Conservation (phyloP, 2,329 filamentous ascomycete species). For the Didymella segeticola region DNA sequence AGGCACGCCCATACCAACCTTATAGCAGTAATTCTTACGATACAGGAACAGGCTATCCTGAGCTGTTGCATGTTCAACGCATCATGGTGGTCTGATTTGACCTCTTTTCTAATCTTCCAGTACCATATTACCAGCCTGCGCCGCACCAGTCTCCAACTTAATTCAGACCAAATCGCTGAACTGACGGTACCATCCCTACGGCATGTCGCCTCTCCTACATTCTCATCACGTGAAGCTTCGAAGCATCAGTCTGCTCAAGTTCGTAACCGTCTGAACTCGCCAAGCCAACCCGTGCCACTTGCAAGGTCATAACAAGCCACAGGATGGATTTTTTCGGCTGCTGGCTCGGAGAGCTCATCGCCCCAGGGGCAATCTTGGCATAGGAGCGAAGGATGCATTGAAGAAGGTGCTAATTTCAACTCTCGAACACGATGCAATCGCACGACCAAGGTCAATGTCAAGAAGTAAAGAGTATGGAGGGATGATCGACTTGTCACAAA, state of each 20-base stretch:
- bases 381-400: background rate
- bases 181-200: constrained; percentile 1
- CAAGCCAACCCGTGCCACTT: background rate
- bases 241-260: background rate
- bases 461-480: too few species aligned
- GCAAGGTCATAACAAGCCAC: background rate
- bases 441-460: background rate
- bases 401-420: background rate
- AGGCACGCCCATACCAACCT: background rate
- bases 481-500: too few species aligned
- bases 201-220: background rate
- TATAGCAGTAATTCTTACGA: constrained; percentile 6
- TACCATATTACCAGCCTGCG: background rate
- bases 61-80: background rate
- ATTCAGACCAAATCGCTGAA: background rate
- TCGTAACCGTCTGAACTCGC: background rate
- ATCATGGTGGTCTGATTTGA: constrained; percentile 1
- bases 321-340: background rate
- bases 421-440: background rate
- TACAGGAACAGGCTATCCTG: constrained; percentile 1
- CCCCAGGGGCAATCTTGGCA: constrained; percentile 8
- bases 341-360: background rate
- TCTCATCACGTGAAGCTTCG: background rate
- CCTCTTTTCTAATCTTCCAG: constrained; percentile 1
- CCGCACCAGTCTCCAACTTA: background rate